Conservation (phyloP, 768 basidiomycete species). For the Boletus subparvulus region DNA sequence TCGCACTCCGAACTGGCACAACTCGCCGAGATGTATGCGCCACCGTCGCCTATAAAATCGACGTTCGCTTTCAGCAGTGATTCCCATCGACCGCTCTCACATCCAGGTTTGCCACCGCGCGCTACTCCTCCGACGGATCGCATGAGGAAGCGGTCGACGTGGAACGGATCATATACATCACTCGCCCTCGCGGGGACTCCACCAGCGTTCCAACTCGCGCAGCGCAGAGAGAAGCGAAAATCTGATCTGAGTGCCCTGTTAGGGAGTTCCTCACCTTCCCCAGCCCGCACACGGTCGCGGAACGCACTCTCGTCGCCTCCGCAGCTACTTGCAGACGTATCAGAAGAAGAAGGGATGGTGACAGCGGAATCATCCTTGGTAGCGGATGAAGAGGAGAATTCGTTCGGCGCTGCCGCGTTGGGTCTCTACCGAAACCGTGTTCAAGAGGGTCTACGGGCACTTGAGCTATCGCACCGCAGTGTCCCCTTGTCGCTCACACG, state of each 20-base stretch:
- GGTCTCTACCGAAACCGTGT: conserved; percentile 56
- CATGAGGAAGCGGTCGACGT: conserved; percentile 62
- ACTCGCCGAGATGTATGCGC: conserved; percentile 86
- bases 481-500: conserved; percentile 14
- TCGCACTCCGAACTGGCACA: conserved; percentile 70
- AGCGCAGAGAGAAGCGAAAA: conserved; percentile 50
- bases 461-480: conserved; percentile 38
- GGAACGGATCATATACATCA: conserved; percentile 67
- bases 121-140: conserved; percentile 20
- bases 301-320: conserved; percentile 44
- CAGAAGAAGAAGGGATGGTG: conserved; percentile 39
- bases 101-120: conserved; percentile 32
- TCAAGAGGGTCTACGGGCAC: conserved; percentile 47
- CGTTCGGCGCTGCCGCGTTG: conserved; percentile 65
- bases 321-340: conserved; percentile 35
- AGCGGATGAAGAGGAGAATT: conserved; percentile 29
- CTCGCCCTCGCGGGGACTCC: conserved; percentile 50
- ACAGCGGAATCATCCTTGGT: conserved; percentile 19
- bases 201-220: conserved; percentile 39
- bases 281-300: conserved; percentile 29
- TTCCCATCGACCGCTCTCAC: conserved; percentile 46
- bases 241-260: conserved; percentile 55
- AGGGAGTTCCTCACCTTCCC: conserved; percentile 26
- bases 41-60: conserved; percentile 55
- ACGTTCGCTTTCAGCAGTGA: conserved; percentile 25